Conservation (phyloP, 805 yeast species). For the Hanseniaspora guilliermondii region DNA sequence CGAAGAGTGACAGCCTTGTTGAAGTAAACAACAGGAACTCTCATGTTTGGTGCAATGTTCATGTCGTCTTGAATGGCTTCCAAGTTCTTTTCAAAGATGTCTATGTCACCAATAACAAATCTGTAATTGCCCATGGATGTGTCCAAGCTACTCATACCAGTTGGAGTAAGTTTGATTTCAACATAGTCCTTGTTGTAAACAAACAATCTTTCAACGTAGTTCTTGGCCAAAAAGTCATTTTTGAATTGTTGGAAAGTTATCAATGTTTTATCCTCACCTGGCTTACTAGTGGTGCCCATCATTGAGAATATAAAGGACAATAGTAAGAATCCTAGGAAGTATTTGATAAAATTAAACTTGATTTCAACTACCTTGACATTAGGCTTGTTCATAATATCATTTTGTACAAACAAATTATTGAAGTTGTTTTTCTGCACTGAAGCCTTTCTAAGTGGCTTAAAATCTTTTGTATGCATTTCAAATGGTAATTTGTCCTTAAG, state of each 20-base stretch:
- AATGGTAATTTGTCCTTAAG: neutral
- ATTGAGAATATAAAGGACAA: constrained; percentile 24
- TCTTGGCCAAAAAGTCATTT: constrained; percentile 58
- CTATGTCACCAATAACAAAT: constrained; percentile 82
- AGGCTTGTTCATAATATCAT: constrained; percentile 22
- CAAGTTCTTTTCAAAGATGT: constrained; percentile 69
- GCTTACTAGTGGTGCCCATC: constrained; percentile 17
- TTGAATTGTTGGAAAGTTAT: constrained; percentile 89
- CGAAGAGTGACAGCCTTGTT: constrained; percentile 38
- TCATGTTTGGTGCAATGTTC: constrained; percentile 45
- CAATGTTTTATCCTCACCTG: constrained; percentile 34
- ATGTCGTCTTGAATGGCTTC: constrained; percentile 63
- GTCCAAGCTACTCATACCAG: constrained; percentile 40
- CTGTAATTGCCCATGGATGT: constrained; percentile 33
- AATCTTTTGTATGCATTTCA: neutral
- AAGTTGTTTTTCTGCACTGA: neutral
- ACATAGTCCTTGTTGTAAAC: constrained; percentile 72
- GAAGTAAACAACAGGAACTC: constrained; percentile 71
- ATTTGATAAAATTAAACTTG: neutral
- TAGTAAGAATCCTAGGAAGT: constrained; percentile 26
- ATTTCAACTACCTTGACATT: constrained; percentile 24
- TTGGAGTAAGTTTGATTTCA: constrained; percentile 52
- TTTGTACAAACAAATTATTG: neutral
- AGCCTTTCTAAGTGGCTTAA: neutral
- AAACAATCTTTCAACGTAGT: constrained; percentile 57